Conservation (phyloP, 2,329 filamentous ascomycete species). For the Amylocarpus encephaloides region DNA sequence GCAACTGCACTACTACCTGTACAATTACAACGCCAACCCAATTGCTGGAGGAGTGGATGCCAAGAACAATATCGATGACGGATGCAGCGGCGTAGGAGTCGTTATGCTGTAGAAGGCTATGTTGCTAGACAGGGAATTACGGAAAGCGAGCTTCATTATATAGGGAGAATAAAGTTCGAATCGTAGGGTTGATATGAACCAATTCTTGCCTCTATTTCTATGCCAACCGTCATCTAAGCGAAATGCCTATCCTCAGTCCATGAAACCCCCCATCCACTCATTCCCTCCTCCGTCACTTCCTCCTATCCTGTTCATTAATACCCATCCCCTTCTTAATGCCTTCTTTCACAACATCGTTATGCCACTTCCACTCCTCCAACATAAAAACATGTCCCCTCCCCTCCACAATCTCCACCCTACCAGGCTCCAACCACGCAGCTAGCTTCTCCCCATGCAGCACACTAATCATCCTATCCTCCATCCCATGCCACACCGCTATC, state of each 20-base stretch:
- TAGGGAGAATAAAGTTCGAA: too few species aligned
- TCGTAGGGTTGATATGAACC: not conserved
- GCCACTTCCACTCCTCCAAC: constrained; percentile 64
- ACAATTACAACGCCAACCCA: constrained; percentile 89
- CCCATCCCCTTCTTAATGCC: constrained; percentile 29
- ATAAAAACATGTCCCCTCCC: constrained; percentile 70
- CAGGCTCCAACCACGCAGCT: constrained; percentile 57
- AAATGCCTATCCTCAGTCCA: not conserved
- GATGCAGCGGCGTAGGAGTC: constrained; percentile 80
- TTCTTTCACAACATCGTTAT: constrained; percentile 51
- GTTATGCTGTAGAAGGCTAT: constrained; percentile 59
- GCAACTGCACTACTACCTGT: constrained; percentile 93
- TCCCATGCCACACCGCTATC: constrained; percentile 74
- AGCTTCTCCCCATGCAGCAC: constrained; percentile 64
- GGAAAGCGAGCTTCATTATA: not conserved
- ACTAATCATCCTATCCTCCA: constrained; percentile 70
- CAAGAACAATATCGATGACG: constrained; percentile 69
- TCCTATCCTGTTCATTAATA: constrained; percentile 7
- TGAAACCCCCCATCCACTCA: not conserved
- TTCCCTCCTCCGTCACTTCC: not conserved
- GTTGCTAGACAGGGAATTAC: not conserved
- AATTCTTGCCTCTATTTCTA: not conserved
- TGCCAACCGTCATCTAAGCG: not conserved
- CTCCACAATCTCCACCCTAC: constrained; percentile 55
- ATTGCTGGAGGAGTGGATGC: constrained; percentile 79